Evolutionary conservation across 2,329 filamentous ascomycete species (phyloP), one percentile per base, ranked within the genome.

Genomic region (Calonectria multiphialidica): DNA sequence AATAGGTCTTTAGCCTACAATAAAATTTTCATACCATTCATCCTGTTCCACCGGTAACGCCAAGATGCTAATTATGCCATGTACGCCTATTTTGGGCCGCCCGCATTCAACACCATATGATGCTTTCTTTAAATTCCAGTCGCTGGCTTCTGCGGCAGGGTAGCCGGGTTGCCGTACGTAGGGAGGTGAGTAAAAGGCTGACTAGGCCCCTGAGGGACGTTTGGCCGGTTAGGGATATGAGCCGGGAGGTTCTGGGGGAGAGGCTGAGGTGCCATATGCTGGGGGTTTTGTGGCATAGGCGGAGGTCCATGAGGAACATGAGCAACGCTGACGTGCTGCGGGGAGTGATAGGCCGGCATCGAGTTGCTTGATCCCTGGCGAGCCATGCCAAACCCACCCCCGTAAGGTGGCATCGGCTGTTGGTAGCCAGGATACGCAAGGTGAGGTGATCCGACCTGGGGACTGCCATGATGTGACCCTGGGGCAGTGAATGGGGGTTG

Each of bases 161-260:
- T 88, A 37, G 90, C 89, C 70, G 89, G 89, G 80, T 91, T 91
- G 75, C 90, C 90, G 76, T 91, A 91, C 50, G 88, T 82, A 23
- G 84, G 89, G 74, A 91, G 82, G 76, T 90, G 88, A 72, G 85
- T 87, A 76, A 87, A 91, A 7, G 86, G 80, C 76, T 88, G 88
- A 65, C 79, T 80, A 55, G 84, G 83, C 50, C 83, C 85, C 68
- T 86, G 85, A 21, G 85, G 83, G 33, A 85, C 83, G 47, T 81
- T 83, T 30, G 87, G 83, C 77, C 89, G 89, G 75, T 82, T 86
- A 13, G 86, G 83, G 72, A 89, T 84, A 73, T 87, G 85, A 64
- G 82, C 81, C 37, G 83, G 78, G 21, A 80, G 81, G 50, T 81
- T 82, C 75, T 87, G 89, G 23, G 86, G 82, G 12, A 87, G 79